Conservation (phyloP, 139 green algal genomes). For the Chlorella sp. region DNA sequence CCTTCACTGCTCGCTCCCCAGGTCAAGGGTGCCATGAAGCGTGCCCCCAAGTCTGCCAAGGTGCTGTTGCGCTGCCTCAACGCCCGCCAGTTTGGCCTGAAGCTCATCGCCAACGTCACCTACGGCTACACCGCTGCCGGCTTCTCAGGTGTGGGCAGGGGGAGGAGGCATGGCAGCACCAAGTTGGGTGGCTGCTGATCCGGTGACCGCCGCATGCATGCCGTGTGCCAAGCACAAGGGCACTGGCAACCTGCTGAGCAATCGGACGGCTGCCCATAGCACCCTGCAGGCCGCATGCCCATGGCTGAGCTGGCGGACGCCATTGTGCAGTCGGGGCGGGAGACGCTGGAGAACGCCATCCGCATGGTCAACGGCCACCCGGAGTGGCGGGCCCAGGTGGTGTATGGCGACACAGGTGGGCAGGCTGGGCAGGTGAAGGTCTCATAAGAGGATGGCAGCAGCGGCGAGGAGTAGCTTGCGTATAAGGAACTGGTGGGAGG, state of each 20-base stretch:
- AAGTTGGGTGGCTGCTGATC: no score
- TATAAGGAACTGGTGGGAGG: not conserved
- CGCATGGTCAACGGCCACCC: conserved; percentile 73
- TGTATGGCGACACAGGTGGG: conserved; percentile 85
- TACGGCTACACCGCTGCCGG: conserved; percentile 87
- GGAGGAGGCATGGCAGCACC: not conserved
- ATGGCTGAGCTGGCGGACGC: conserved; percentile 96
- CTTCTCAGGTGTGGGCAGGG: conserved; percentile 64
- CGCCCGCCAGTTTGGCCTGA: conserved; percentile 95
- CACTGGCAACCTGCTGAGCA: no score
- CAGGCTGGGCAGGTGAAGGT: no score
- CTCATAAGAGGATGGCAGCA: no score
- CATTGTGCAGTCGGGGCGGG: conserved; percentile 89
- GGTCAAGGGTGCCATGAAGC: conserved; percentile 92
- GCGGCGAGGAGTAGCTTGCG: no score
- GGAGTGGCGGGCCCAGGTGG: conserved; percentile 78
- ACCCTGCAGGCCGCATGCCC: conserved; percentile 93
- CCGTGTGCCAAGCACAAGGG: no score
- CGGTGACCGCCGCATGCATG: no score
- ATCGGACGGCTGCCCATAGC: no score
- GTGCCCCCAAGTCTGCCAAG: conserved; percentile 48
- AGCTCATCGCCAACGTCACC: conserved; percentile 98
- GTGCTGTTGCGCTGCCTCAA: conserved; percentile 92
- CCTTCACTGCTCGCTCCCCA: not conserved
- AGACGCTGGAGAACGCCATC: conserved; percentile 94